Evolutionary conservation across 805 yeast species (phyloP).

Genomic region (Zygotorulaspora chibaensis): DNA sequence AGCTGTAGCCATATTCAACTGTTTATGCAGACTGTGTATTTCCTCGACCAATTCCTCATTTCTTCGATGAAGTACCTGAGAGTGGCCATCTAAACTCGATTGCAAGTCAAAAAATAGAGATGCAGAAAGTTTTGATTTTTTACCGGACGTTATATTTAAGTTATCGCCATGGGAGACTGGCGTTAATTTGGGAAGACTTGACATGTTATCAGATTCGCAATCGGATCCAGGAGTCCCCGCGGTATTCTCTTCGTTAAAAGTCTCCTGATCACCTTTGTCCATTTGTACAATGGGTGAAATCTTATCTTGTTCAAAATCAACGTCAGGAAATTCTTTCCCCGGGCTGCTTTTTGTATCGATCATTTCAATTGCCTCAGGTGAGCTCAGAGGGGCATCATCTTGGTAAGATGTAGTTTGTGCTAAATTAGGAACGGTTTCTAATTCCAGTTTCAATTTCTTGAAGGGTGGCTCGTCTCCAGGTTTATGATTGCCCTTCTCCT

Average conservation of each 20-base stretch:
- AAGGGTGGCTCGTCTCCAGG: constrained; percentile 10
- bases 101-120: background rate
- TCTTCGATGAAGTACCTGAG: constrained; percentile 16
- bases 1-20: constrained; percentile 17
- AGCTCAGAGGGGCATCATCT: constrained; percentile 4
- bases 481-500: constrained; percentile 4
- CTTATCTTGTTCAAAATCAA: background rate
- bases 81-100: constrained; percentile 17
- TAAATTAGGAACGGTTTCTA: constrained; percentile 19
- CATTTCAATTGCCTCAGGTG: constrained; percentile 32
- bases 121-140: background rate
- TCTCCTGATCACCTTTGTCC: background rate
- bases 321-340: constrained; percentile 6
- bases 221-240: background rate
- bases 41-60: constrained; percentile 23
- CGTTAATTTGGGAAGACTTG: constrained; percentile 19
- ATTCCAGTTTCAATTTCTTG: constrained; percentile 20
- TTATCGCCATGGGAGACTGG: constrained; percentile 17
- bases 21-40: constrained; percentile 19
- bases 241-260: background rate
- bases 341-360: constrained; percentile 13
- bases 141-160: background rate
- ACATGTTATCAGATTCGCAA: constrained; percentile 1
- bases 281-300: background rate
- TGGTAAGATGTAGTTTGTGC: constrained; percentile 9